phyloP scores from a whole-genome alignment of 2,329 filamentous ascomycete genomes.

The Fusarium oligoseptatum region DNA sequence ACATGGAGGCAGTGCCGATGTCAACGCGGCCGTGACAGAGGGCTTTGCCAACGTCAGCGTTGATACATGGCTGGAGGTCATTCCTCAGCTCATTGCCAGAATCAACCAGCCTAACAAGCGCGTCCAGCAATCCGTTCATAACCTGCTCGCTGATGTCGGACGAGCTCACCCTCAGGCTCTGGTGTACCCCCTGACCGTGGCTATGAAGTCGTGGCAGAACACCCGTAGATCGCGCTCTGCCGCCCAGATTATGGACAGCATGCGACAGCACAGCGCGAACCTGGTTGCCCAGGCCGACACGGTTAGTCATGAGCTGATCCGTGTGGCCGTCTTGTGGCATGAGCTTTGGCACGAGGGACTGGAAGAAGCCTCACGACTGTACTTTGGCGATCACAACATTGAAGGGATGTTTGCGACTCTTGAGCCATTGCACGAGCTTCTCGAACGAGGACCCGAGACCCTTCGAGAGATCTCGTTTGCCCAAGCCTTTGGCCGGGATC shows the following conservation, averaged over 20 bases:
- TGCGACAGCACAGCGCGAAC: slow-evolving; percentile 92
- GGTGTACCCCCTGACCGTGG: slow-evolving; percentile 96
- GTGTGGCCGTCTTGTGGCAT: slow-evolving; percentile 97
- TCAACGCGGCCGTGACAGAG: slow-evolving; percentile 89
- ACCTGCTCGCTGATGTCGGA: slow-evolving; percentile 91
- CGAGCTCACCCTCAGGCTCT: slow-evolving; percentile 95
- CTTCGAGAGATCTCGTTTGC: slow-evolving; percentile 96
- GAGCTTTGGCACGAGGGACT: slow-evolving; percentile 99
- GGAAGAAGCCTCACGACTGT: slow-evolving; percentile 94
- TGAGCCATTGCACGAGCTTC: slow-evolving; percentile 88
- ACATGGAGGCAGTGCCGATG: slow-evolving; percentile 88
- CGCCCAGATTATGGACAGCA: slow-evolving; percentile 95
- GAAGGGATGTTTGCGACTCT: slow-evolving; percentile 96
- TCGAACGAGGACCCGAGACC: slow-evolving; percentile 93
- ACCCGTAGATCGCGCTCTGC: slow-evolving; percentile 88
- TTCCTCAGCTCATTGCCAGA: slow-evolving; percentile 94
- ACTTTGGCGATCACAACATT: slow-evolving; percentile 98
- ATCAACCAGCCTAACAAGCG: slow-evolving; percentile 96
- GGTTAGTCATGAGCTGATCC: slow-evolving; percentile 95
- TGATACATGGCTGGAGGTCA: slow-evolving; percentile 98
- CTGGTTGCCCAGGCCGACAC: slow-evolving; percentile 95
- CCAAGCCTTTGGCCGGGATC: slow-evolving; percentile 94
- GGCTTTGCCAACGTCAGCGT: slow-evolving; percentile 93
- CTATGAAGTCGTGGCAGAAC: slow-evolving; percentile 92
- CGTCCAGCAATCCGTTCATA: slow-evolving; percentile 91